phyloP scores from a whole-genome alignment of 768 basidiomycete genomes.

The Macrocybe gigantea region DNA sequence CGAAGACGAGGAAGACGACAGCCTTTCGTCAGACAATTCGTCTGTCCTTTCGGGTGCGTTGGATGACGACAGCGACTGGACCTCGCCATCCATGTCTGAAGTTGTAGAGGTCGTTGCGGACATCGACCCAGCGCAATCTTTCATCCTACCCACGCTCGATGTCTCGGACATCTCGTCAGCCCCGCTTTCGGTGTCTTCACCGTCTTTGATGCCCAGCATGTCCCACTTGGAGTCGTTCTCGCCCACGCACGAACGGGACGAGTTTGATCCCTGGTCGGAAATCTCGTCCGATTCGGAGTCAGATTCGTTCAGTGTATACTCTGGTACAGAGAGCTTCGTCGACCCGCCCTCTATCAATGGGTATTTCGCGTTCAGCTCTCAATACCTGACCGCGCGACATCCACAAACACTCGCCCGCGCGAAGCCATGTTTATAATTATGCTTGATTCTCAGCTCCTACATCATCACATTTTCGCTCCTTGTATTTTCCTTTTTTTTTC shows the following conservation, averaged over 20 bases:
- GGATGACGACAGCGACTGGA: constrained; percentile 9
- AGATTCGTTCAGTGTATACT: constrained; percentile 5
- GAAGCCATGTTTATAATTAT: neutral
- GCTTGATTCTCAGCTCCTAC: neutral
- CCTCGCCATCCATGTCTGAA: constrained; percentile 1
- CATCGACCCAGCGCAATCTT: constrained; percentile 58
- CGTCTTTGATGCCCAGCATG: constrained; percentile 5
- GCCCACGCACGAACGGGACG: constrained; percentile 9
- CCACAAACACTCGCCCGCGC: neutral
- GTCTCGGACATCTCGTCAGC: constrained; percentile 41
- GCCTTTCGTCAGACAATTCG: constrained; percentile 21
- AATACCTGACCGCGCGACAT: constrained; percentile 13
- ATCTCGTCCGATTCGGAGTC: constrained; percentile 10
- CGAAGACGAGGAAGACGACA: constrained; percentile 22
- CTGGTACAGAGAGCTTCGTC: constrained; percentile 13
- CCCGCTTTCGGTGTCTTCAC: constrained; percentile 4
- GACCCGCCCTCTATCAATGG: constrained; percentile 25
- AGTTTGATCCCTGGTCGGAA: constrained; percentile 28
- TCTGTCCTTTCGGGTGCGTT: constrained; percentile 20
- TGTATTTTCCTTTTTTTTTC: neutral
- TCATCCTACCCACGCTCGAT: constrained; percentile 75
- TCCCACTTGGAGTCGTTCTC: constrained; percentile 6
- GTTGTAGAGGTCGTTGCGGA: constrained; percentile 4
- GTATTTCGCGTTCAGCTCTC: constrained; percentile 37
- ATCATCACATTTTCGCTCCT: neutral